Evolutionary conservation across 345 rosid species (phyloP).

Genomic region (Barbarea vulgaris): DNA sequence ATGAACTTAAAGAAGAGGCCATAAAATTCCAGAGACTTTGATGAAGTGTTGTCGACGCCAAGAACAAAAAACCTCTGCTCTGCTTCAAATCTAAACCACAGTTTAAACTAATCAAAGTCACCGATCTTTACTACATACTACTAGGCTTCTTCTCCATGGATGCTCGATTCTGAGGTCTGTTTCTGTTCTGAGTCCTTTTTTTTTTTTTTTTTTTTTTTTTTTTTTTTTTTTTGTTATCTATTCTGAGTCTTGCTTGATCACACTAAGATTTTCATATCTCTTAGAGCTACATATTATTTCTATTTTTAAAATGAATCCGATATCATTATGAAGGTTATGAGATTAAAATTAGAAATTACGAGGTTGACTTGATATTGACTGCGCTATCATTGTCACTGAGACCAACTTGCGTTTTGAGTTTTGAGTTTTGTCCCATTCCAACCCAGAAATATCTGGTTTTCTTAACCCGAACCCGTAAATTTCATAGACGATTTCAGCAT

Average conservation of each 20-base stretch:
- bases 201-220: too few relatives aligned
- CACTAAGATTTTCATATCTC: neutral
- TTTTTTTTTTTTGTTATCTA: neutral
- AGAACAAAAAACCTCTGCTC: slow-evolving; percentile 24
- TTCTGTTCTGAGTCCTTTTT: neutral
- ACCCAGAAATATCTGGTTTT: neutral
- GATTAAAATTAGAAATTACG: neutral
- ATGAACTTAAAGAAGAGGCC: neutral
- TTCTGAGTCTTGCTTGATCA: neutral
- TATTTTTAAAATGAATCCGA: neutral
- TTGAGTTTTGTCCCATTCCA: neutral
- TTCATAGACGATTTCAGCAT: slow-evolving; percentile 2
- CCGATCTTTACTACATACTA: neutral
- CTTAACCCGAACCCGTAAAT: neutral
- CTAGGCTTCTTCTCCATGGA: slow-evolving; percentile 19
- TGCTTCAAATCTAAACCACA: neutral
- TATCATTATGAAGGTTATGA: neutral
- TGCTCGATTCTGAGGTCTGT: slow-evolving; percentile 33
- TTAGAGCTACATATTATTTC: neutral
- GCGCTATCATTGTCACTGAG: neutral
- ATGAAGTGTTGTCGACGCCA: slow-evolving; percentile 42
- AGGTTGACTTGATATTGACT: neutral
- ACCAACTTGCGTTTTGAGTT: neutral
- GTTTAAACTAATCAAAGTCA: neutral
- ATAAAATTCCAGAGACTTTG: neutral